A percentile compares a stretch with the other conserved stretches of the same genome.
phyloP scores from a whole-genome alignment of 225 moss, liverwort and hornwort genomes.

The Ulota crispa region DNA sequence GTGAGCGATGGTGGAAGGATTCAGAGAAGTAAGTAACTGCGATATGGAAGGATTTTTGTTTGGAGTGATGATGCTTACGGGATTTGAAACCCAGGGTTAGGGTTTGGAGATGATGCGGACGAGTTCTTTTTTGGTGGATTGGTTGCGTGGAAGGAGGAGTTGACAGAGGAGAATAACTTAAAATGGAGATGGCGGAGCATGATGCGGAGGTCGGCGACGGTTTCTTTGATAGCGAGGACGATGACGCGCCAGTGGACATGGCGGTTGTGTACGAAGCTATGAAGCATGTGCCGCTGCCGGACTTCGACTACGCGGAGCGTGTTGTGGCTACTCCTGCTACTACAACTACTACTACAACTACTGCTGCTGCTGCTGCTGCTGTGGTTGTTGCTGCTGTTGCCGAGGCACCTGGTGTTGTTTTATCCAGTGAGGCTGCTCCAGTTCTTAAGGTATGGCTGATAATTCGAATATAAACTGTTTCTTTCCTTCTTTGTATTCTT shows the following conservation, averaged over 20 bases:
- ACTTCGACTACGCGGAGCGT: constrained; percentile 77
- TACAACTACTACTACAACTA: constrained; percentile 15
- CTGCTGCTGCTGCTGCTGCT: constrained; percentile 18
- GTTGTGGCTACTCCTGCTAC: constrained; percentile 40
- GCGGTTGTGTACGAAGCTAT: constrained; percentile 79
- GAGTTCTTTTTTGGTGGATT: not conserved
- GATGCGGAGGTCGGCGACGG: constrained; percentile 66
- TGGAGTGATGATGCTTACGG: constrained; percentile 21
- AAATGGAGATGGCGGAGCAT: constrained; percentile 61
- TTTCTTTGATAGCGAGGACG: constrained; percentile 85
- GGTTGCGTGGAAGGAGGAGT: constrained; percentile 4
- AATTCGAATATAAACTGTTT: not conserved
- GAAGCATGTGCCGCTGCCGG: constrained; percentile 88
- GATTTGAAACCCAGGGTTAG: constrained; percentile 4
- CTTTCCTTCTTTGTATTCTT: not conserved
- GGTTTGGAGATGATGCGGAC: not conserved
- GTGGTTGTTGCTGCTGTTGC: constrained; percentile 13
- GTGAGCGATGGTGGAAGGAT: constrained; percentile 1
- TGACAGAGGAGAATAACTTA: not conserved
- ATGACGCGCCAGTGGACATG: constrained; percentile 83
- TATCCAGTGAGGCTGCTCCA: constrained; percentile 11
- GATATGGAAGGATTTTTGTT: constrained; percentile 51
- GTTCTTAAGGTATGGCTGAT: constrained; percentile 37
- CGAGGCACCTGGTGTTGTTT: constrained; percentile 23
- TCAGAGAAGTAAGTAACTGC: not conserved